Conservation (phyloP, 2,329 filamentous ascomycete genomes). For the Xylariaceae sp. region DNA sequence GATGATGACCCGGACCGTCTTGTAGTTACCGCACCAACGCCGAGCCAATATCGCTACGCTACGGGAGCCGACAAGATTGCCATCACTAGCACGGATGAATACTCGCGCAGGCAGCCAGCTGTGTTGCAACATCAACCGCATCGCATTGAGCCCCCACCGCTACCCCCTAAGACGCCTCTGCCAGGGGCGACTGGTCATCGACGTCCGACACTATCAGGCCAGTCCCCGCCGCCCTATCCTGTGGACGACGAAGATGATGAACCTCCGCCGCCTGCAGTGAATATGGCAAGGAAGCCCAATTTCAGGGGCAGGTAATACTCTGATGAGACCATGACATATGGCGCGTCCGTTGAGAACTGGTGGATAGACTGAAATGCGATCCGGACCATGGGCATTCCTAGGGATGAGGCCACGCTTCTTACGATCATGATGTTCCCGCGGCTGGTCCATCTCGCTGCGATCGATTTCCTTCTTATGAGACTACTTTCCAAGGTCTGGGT, state of each 20-base stretch:
- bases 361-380: slow-evolving; percentile 7
- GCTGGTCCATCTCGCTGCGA: slow-evolving; percentile 1
- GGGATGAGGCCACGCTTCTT: neutral
- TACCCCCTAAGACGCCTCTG: slow-evolving; percentile 73
- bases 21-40: slow-evolving; percentile 52
- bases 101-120: slow-evolving; percentile 39
- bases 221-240: slow-evolving; percentile 65
- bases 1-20: slow-evolving; percentile 48
- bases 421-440: slow-evolving; percentile 4
- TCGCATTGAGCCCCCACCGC: slow-evolving; percentile 59
- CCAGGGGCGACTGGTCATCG: slow-evolving; percentile 42
- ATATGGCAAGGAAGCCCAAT: slow-evolving; percentile 80
- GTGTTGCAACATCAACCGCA: slow-evolving; percentile 33
- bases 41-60: slow-evolving; percentile 52
- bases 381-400: slow-evolving; percentile 1
- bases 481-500: neutral
- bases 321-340: neutral
- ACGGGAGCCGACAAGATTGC: slow-evolving; percentile 63
- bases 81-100: slow-evolving; percentile 56
- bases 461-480: slow-evolving; percentile 9
- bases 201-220: slow-evolving; percentile 27
- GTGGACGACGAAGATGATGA: slow-evolving; percentile 59
- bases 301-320: slow-evolving; percentile 47
- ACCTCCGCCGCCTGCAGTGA: slow-evolving; percentile 69
- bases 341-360: neutral